These are phyloP conservation scores for Apiospora pterosperma DNA, from an alignment of 2,329 filamentous ascomycete genomes.

Conservation along the genomic window DNA sequence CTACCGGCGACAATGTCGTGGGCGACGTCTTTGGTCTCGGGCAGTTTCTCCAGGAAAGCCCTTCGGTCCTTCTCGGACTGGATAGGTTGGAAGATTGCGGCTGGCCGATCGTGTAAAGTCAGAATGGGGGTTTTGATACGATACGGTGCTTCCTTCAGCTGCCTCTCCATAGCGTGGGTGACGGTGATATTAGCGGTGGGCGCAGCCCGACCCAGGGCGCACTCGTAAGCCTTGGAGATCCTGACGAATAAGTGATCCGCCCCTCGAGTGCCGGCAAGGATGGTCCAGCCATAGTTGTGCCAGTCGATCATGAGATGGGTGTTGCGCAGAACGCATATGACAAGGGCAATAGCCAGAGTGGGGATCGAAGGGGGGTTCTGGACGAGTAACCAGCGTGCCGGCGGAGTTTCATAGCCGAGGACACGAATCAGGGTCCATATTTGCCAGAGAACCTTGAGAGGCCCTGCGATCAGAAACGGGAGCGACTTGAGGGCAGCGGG, in stretches of 20 bases:
- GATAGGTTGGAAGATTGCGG: conserved; percentile 75
- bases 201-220: conserved; percentile 63
- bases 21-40: conserved; percentile 60
- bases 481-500: conserved; percentile 65
- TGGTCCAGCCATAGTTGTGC: conserved; percentile 98
- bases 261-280: conserved; percentile 64
- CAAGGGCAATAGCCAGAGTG: conserved; percentile 71
- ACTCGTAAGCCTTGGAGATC: conserved; percentile 76
- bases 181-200: conserved; percentile 77
- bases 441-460: conserved; percentile 85
- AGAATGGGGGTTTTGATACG: conserved; percentile 61
- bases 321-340: conserved; percentile 72
- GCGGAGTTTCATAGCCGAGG: conserved; percentile 70
- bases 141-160: conserved; percentile 64
- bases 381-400: conserved; percentile 81
- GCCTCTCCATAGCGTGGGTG: conserved; percentile 79
- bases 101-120: conserved; percentile 82
- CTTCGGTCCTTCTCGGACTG: conserved; percentile 41
- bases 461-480: conserved; percentile 74
- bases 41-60: conserved; percentile 61
- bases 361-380: conserved; percentile 97
- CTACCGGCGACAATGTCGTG: conserved; percentile 54
- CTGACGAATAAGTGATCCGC: conserved; percentile 69
- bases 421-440: conserved; percentile 66
- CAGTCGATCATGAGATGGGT: conserved; percentile 89